A percentile compares a stretch with the other conserved stretches of the same genome.
Conservation (phyloP, 345 rosid species). For the Euphorbia lathyris region DNA sequence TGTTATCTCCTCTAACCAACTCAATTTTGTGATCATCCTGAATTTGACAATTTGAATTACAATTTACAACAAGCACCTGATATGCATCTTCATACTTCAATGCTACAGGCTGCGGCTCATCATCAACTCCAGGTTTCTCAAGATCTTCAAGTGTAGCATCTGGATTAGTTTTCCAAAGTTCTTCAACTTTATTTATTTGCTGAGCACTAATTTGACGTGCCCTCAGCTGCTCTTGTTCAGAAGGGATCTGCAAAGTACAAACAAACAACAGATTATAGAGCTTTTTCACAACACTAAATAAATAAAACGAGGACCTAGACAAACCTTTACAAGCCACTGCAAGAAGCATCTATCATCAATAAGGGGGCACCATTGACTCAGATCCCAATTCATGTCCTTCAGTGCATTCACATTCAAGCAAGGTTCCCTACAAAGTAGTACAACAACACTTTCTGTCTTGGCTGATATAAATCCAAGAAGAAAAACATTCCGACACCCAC, state of each 20-base stretch:
- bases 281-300: not conserved
- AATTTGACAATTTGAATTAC: constrained; percentile 13
- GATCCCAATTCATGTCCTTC: constrained; percentile 99
- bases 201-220: constrained; percentile 99
- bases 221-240: constrained; percentile 98
- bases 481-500: constrained; percentile 98
- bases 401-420: constrained; percentile 96
- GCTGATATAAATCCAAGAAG: constrained; percentile 99
- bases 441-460: constrained; percentile 98
- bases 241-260: constrained; percentile 64
- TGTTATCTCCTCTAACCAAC: not conserved
- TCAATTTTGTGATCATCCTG: not conserved
- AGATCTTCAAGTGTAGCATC: constrained; percentile 99
- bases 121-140: constrained; percentile 99
- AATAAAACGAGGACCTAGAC: constrained; percentile 11
- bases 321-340: constrained; percentile 98
- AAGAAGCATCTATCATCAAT: constrained; percentile 98
- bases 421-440: constrained; percentile 97
- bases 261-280: constrained; percentile 15
- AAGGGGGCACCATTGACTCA: constrained; percentile 99
- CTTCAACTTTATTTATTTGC: constrained; percentile 98
- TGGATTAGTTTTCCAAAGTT: constrained; percentile 97
- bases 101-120: constrained; percentile 96
- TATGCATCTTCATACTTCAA: constrained; percentile 98
- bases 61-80: constrained; percentile 50